Percentiles rank a stretch among this genome's conserved stretches.
Evolutionary conservation across 495 filamentous ascomycete species (phyloP).

Genomic region (Monascus purpureus): DNA sequence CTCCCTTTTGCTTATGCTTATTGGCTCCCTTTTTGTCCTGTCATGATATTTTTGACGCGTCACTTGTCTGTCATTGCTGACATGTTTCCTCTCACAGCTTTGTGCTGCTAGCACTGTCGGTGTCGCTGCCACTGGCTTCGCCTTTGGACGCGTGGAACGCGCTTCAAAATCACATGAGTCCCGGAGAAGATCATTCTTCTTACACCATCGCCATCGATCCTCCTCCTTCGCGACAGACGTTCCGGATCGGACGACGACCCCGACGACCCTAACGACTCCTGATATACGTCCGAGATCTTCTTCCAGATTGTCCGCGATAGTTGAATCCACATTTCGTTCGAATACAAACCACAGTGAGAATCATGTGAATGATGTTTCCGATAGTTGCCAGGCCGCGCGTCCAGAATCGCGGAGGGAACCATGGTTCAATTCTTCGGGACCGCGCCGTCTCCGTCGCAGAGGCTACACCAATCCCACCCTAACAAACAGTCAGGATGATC

Average conservation of each 20-base stretch:
- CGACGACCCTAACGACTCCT: constrained; percentile 8
- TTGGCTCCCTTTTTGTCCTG: constrained; percentile 2
- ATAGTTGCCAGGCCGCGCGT: constrained; percentile 4
- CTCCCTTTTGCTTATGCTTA: not conserved
- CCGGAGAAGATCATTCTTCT: constrained; percentile 16
- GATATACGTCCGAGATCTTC: constrained; percentile 16
- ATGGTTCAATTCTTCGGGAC: constrained; percentile 41
- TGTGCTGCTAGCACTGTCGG: constrained; percentile 60
- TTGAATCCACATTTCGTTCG: constrained; percentile 4
- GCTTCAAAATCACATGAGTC: constrained; percentile 12
- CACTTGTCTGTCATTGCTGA: constrained; percentile 1
- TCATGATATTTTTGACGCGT: not conserved
- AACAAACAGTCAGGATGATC: constrained; percentile 13
- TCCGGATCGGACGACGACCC: no score
- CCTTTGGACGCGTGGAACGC: constrained; percentile 44
- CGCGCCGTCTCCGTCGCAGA: constrained; percentile 20
- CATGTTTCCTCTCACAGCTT: constrained; percentile 31
- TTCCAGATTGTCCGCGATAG: constrained; percentile 9
- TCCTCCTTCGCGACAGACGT: constrained; percentile 7
- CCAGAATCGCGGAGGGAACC: constrained; percentile 18
- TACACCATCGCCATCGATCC: constrained; percentile 10
- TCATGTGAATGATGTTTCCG: not conserved
- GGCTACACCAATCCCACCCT: constrained; percentile 23
- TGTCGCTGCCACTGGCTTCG: constrained; percentile 49
- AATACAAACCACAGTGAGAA: not conserved